A percentile compares a stretch with the other conserved stretches of the same genome.
Evolutionary conservation across 192 early-diverging fungal genomes (phyloP).

Genomic region (Coemansia sp.): DNA sequence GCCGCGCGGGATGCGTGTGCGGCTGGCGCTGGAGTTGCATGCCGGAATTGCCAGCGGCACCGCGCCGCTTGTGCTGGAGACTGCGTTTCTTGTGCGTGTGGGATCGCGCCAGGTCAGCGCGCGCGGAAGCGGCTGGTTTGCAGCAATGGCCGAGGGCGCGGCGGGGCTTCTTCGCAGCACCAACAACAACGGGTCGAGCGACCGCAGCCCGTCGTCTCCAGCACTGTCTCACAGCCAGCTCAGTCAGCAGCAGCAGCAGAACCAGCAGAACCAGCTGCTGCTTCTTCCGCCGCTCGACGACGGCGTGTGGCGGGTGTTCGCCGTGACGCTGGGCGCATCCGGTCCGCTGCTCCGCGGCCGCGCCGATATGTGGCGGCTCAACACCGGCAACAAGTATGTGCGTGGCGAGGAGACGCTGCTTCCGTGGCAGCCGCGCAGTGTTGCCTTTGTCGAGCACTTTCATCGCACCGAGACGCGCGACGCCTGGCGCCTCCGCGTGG

Average conservation of each 20-base stretch:
- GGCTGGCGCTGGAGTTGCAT: conserved; percentile 58
- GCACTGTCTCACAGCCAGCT: neutral
- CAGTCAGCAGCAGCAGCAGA: too few relatives aligned
- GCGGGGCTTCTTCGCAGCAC: conserved; percentile 7
- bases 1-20: conserved; percentile 58
- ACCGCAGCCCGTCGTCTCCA: neutral
- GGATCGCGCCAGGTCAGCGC: conserved; percentile 50
- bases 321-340: conserved; percentile 55
- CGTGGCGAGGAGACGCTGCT: conserved; percentile 71
- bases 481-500: conserved; percentile 37
- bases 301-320: conserved; percentile 59
- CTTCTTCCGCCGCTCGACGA: conserved; percentile 19
- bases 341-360: conserved; percentile 58
- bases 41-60: conserved; percentile 63
- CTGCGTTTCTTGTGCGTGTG: conserved; percentile 64
- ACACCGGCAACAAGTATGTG: conserved; percentile 67
- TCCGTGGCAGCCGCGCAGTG: conserved; percentile 70
- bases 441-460: conserved; percentile 64
- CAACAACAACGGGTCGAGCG: conserved; percentile 4
- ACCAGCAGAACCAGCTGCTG: neutral
- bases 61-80: conserved; percentile 57
- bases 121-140: conserved; percentile 23
- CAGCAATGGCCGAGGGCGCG: conserved; percentile 19
- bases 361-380: conserved; percentile 67
- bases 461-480: conserved; percentile 21